These are phyloP conservation scores for Paecilomyces sp. DNA, from an alignment of 2,329 filamentous ascomycete genomes.

Conservation along the genomic window DNA sequence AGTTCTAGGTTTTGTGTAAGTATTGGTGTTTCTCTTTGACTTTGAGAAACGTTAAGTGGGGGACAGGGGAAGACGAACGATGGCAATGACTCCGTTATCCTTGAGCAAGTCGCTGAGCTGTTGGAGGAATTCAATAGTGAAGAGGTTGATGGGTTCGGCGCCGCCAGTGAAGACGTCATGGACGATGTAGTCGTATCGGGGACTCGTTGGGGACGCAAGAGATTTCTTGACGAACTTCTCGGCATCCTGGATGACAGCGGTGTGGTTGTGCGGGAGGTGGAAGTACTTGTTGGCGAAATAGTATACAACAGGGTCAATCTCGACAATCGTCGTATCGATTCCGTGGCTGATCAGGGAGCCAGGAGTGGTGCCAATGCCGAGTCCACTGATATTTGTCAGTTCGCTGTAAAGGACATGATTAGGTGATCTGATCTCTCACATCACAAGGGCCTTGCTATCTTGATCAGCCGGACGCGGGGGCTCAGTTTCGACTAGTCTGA, in stretches of 20 bases:
- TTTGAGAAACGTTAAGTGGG: background rate
- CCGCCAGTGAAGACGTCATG: conserved; percentile 98
- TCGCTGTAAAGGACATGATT: background rate
- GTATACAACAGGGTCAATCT: conserved; percentile 87
- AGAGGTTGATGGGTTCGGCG: conserved; percentile 80
- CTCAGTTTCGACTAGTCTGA: conserved; percentile 65
- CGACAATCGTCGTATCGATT: conserved; percentile 87
- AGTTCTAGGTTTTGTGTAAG: conserved; percentile 57
- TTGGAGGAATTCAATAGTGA: conserved; percentile 76
- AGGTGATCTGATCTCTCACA: conserved; percentile 49
- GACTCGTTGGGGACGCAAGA: conserved; percentile 41
- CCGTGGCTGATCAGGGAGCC: conserved; percentile 80
- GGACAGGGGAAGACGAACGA: conserved; percentile 50
- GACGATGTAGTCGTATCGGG: conserved; percentile 78
- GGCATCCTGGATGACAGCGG: conserved; percentile 74
- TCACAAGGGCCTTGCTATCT: conserved; percentile 73
- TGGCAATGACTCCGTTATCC: conserved; percentile 75
- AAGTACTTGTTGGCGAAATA: conserved; percentile 80
- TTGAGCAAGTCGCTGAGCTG: conserved; percentile 65
- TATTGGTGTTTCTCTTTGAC: background rate
- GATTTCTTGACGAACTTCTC: conserved; percentile 54
- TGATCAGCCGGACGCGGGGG: conserved; percentile 41
- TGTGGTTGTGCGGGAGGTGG: conserved; percentile 67
- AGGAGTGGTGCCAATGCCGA: conserved; percentile 88
- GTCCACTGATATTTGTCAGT: conserved; percentile 51